phyloP scores from a whole-genome alignment of 108 stramenopile genomes.

The Cyclotella sp. region DNA sequence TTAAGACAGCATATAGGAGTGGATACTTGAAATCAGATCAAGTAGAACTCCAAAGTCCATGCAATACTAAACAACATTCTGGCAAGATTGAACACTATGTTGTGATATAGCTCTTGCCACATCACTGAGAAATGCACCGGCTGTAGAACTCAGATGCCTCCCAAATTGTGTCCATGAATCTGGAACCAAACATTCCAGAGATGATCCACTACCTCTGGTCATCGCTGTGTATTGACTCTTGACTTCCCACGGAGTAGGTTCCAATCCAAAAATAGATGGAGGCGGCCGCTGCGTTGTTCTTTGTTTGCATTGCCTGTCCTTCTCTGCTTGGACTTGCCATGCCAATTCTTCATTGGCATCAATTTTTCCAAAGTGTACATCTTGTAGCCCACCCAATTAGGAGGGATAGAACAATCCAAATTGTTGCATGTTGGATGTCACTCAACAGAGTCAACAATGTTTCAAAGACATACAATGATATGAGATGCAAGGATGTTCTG shows the following conservation, averaged over 20 bases:
- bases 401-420: conserved; percentile 7
- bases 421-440: not conserved
- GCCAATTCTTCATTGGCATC: conserved; percentile 25
- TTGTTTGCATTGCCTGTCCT: not conserved
- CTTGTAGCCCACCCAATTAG: not conserved
- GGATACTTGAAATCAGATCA: too few species aligned
- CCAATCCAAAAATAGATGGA: conserved; percentile 6
- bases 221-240: not conserved
- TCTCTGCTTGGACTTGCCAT: conserved; percentile 1
- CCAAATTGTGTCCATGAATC: not conserved
- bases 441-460: too few species aligned
- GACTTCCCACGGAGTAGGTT: not conserved
- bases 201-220: not conserved
- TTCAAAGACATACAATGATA: too few species aligned
- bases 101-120: too few species aligned
- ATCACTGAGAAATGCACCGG: too few species aligned
- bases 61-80: too few species aligned
- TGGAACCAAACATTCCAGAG: not conserved
- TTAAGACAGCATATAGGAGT: too few species aligned
- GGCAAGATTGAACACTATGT: too few species aligned
- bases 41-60: too few species aligned
- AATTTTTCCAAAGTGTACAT: not conserved
- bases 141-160: too few species aligned
- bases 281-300: not conserved
- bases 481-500: too few species aligned